Evolutionary conservation across 1,284 basidiomycete species (phyloP).

Genomic region (Tylopilus sp.): DNA sequence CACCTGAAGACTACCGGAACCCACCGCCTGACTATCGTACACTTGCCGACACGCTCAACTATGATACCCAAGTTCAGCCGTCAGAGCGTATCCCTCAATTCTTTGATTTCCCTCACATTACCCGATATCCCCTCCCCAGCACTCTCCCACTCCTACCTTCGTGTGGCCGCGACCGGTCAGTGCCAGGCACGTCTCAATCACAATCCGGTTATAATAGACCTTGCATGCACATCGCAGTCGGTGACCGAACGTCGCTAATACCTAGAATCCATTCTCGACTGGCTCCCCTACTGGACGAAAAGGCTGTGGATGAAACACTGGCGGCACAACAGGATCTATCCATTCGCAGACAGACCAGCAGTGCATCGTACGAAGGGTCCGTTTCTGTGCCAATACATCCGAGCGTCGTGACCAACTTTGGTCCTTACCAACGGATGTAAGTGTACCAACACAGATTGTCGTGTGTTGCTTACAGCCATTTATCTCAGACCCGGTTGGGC

Average conservation of each 20-base stretch:
- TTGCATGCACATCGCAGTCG: conserved; percentile 2
- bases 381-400: conserved; percentile 7
- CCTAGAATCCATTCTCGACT: conserved; percentile 14
- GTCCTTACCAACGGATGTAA: conserved; percentile 14
- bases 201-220: conserved; percentile 15
- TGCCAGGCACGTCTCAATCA: conserved; percentile 10
- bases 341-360: not conserved
- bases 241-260: conserved; percentile 11
- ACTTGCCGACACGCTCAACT: conserved; percentile 11
- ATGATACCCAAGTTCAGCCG: conserved; percentile 11
- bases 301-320: conserved; percentile 6
- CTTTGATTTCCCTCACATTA: conserved; percentile 31
- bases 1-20: conserved; percentile 12
- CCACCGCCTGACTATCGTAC: conserved; percentile 17
- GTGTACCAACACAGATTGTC: not conserved
- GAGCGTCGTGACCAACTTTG: not conserved
- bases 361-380: conserved; percentile 1
- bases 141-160: conserved; percentile 17
- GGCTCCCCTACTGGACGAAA: conserved; percentile 10
- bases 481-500: conserved; percentile 19
- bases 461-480: conserved; percentile 9
- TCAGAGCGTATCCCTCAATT: conserved; percentile 22
- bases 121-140: conserved; percentile 30
- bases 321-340: not conserved
- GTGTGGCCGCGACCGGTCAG: conserved; percentile 8